These are phyloP conservation scores for Rhizophora mangle DNA, from an alignment of 345 rosid genomes.

Conservation along the genomic window DNA sequence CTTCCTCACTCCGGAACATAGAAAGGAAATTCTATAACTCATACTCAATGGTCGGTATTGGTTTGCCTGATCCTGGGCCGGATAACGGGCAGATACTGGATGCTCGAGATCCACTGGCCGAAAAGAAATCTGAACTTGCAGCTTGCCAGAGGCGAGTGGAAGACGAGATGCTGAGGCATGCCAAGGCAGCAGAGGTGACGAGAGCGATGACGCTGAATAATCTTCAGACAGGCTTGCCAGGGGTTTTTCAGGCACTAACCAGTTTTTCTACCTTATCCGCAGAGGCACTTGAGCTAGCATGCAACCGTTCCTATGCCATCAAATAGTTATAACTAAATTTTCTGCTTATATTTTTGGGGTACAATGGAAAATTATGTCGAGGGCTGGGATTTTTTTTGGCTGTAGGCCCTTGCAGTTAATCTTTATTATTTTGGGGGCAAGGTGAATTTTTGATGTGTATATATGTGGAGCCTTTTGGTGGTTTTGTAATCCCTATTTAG, in stretches of 20 bases:
- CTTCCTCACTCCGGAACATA: slow-evolving; percentile 76
- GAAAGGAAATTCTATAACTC: slow-evolving; percentile 94
- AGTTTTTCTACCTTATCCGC: slow-evolving; percentile 77
- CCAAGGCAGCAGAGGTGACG: slow-evolving; percentile 86
- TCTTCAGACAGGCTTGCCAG: slow-evolving; percentile 90
- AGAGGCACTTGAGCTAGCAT: slow-evolving; percentile 63
- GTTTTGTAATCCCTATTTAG: slow-evolving; percentile 8
- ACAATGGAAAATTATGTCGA: slow-evolving; percentile 11
- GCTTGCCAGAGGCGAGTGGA: slow-evolving; percentile 82
- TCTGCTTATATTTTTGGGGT: slow-evolving; percentile 24
- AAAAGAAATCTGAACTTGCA: slow-evolving; percentile 84
- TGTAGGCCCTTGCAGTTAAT: slow-evolving; percentile 24
- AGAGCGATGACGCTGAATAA: slow-evolving; percentile 84
- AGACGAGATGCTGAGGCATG: slow-evolving; percentile 87
- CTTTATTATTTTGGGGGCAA: slow-evolving; percentile 9
- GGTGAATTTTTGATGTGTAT: slow-evolving; percentile 33
- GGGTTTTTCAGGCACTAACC: slow-evolving; percentile 85
- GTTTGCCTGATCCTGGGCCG: slow-evolving; percentile 64
- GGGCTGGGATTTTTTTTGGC: slow-evolving; percentile 43
- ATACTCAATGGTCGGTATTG: slow-evolving; percentile 85
- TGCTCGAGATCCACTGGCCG: slow-evolving; percentile 81
- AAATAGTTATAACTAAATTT: slow-evolving; percentile 38
- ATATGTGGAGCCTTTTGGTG: slow-evolving; percentile 25
- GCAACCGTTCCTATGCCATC: slow-evolving; percentile 74
- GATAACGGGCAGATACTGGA: slow-evolving; percentile 68